Percentiles rank a stretch among this genome's conserved stretches.
phyloP scores from a whole-genome alignment of 768 basidiomycete genomes.

The Suillus weaverae region DNA sequence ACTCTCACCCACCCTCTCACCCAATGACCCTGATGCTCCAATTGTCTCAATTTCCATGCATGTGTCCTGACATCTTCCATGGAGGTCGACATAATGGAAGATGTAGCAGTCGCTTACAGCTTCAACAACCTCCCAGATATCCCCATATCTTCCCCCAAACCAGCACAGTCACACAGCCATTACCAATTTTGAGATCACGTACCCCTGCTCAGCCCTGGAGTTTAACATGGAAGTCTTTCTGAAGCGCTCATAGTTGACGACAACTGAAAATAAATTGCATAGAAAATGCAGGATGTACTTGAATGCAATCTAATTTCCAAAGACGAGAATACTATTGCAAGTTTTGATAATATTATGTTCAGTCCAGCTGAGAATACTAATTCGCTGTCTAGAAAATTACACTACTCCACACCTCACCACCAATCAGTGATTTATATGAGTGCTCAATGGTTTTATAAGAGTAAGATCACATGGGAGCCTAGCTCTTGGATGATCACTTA shows the following conservation, averaged over 20 bases:
- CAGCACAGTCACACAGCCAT: slow-evolving; percentile 91
- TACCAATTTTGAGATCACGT: slow-evolving; percentile 49
- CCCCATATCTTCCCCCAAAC: slow-evolving; percentile 81
- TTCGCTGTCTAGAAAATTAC: not conserved
- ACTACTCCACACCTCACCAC: not conserved
- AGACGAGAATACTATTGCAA: too few relatives aligned
- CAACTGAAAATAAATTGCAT: too few relatives aligned
- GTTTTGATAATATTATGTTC: not conserved
- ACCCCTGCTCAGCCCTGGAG: too few relatives aligned
- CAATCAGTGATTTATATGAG: not conserved
- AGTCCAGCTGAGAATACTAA: not conserved
- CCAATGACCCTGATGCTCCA: slow-evolving; percentile 63
- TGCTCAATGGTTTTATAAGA: not conserved
- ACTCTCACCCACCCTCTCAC: slow-evolving; percentile 53
- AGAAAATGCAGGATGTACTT: too few relatives aligned
- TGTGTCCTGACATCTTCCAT: slow-evolving; percentile 95
- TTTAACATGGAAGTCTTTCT: too few relatives aligned
- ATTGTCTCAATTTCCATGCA: slow-evolving; percentile 79
- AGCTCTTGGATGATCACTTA: not conserved
- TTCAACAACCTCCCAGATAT: slow-evolving; percentile 87
- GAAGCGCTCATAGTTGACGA: too few relatives aligned
- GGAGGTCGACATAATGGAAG: slow-evolving; percentile 98
- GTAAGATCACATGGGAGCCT: not conserved
- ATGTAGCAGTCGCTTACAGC: slow-evolving; percentile 95
- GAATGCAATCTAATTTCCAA: too few relatives aligned